Base-by-base conservation (phyloP, 257 asterid genomes). In the Osmanthus fragrans region DNA sequence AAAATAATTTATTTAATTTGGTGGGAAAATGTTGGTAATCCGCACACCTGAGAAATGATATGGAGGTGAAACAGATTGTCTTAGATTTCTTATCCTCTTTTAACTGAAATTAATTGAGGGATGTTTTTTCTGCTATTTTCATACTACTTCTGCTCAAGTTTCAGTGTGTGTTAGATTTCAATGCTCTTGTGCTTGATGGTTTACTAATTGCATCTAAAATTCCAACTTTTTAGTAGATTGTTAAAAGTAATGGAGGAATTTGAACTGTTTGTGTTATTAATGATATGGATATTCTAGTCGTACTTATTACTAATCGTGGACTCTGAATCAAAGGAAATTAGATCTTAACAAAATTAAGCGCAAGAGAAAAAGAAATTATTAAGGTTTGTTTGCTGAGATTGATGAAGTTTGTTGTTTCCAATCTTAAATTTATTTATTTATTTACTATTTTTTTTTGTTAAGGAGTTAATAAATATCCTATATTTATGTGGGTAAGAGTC, bases 191-290 rank as follows among this genome's bases (percentile, higher is more conserved):
- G 37, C 51, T 54, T 76, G 76, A 63, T 37, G 73, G 36, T 69
- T 74, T 63, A 37, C 23, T 73, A 30, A 10, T 56, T n/a, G 30
- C 51, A 27, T 76, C 49, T 80, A 76, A 25, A 75, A 72, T 65
- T 76, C 65, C 21, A 49, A 70, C 76, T 75, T 54, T 75, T 21
- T 71, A 33, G 70, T 73, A 64, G 64, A 19, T 18, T 72, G 42
- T 74, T 49, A 3, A 65, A 32, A 25, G 42, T 69, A 27, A 36
- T 63, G 60, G 42, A 56, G 1, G 40, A 66, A 33, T 32, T 71
- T 0, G 23, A 70, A 45, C 72, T 11, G 39, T 40, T 67, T 76
- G 49, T 72, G 72, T 79, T 56, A 30, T 49, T 71, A 13, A 74
- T 67, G 77, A 72, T 64, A 56, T 78, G 69, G 12, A 63, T 37